Percentiles rank a stretch among this genome's conserved stretches.
phyloP scores from a whole-genome alignment of 805 yeast species.

The Metschnikowia peoriensis region DNA sequence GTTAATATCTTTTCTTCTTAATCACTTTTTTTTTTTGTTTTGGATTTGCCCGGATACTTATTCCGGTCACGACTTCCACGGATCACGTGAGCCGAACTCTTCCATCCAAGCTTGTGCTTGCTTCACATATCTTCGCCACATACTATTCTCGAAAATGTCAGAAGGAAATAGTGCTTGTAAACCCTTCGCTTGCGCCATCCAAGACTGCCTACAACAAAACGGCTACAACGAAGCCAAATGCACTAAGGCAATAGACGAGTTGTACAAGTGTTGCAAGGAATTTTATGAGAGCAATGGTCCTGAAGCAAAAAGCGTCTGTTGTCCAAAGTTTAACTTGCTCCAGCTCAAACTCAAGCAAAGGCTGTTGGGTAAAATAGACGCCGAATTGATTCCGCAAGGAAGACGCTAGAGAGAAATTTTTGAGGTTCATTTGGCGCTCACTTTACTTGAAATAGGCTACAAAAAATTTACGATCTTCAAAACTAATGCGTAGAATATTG shows the following conservation, averaged over 20 bases:
- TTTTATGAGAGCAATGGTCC: conserved; percentile 63
- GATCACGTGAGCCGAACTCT: neutral
- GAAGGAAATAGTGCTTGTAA: conserved; percentile 54
- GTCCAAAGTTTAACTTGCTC: conserved; percentile 69
- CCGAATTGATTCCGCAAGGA: conserved; percentile 37
- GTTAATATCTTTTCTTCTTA: no score
- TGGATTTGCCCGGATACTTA: neutral
- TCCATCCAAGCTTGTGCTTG: neutral
- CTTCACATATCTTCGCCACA: neutral
- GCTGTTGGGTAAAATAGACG: conserved; percentile 55
- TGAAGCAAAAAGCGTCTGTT: conserved; percentile 65
- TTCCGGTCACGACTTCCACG: neutral
- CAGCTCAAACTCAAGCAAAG: conserved; percentile 66
- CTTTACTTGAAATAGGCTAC: neutral
- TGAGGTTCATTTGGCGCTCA: no score
- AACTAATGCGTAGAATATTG: neutral
- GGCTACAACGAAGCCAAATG: conserved; percentile 76
- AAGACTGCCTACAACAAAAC: conserved; percentile 64
- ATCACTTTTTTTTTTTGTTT: no score
- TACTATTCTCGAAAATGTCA: neutral
- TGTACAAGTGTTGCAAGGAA: conserved; percentile 71
- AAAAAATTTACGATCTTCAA: neutral
- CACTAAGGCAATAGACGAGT: conserved; percentile 59
- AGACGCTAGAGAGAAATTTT: neutral
- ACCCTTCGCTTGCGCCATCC: conserved; percentile 79